Conservation (phyloP, 2,329 filamentous ascomycete genomes). For the Curvularia lunata region DNA sequence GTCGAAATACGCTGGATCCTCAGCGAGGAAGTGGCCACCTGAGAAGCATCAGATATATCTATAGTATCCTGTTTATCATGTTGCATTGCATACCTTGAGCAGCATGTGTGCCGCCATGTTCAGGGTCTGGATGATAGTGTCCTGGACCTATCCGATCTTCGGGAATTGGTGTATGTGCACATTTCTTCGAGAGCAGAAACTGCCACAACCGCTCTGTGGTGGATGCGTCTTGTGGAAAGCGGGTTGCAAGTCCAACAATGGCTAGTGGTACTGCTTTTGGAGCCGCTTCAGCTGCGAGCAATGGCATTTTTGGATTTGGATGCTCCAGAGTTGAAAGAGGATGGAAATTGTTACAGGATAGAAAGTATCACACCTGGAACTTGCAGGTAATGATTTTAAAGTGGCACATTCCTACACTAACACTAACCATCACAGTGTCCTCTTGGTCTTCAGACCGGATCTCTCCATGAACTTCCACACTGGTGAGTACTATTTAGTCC, state of each 20-base stretch:
- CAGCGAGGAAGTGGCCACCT: constrained; percentile 21
- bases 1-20: constrained; percentile 37
- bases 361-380: not conserved
- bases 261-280: constrained; percentile 1
- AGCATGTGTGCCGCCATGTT: constrained; percentile 5
- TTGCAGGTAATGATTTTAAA: not conserved
- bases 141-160: constrained; percentile 2
- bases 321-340: not conserved
- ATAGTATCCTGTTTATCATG: not conserved
- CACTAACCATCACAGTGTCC: not conserved
- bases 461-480: not conserved
- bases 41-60: not conserved
- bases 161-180: constrained; percentile 5
- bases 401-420: not conserved
- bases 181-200: constrained; percentile 1
- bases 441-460: not conserved
- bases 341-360: not conserved
- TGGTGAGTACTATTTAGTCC: not conserved
- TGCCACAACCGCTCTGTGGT: constrained; percentile 2
- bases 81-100: not conserved
- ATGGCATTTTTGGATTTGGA: not conserved
- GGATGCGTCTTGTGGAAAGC: constrained; percentile 1
- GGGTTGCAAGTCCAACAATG: constrained; percentile 4
- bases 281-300: not conserved
- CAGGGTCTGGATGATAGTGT: constrained; percentile 3